Evolutionary conservation across 495 filamentous ascomycete species (phyloP).

Genomic region (Immersiella caudata): DNA sequence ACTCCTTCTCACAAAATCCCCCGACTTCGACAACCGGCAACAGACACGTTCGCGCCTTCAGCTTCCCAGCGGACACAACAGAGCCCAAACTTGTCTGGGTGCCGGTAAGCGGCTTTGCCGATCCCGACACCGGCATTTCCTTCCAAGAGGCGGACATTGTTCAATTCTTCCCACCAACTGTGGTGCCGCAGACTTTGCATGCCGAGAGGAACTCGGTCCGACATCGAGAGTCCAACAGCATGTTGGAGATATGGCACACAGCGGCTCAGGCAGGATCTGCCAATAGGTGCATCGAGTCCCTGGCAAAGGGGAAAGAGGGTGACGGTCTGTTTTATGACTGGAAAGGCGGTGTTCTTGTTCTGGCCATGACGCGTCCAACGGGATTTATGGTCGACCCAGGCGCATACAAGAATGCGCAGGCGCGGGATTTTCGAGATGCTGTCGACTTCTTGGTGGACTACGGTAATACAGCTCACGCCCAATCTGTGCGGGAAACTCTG

Average conservation of each 20-base stretch:
- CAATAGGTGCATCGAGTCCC: conserved; percentile 3
- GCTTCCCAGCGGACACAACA: background rate
- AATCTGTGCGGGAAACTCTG: background rate
- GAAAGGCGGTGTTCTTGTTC: conserved; percentile 11
- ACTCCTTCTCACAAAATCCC: background rate
- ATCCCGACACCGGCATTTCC: conserved; percentile 15
- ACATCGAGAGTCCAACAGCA: conserved; percentile 13
- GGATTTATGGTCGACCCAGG: conserved; percentile 22
- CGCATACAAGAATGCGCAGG: background rate
- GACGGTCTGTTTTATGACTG: conserved; percentile 7
- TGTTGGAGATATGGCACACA: conserved; percentile 19
- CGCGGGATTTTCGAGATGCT: conserved; percentile 12
- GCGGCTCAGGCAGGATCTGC: background rate
- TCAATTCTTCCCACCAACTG: background rate
- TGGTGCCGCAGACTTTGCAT: background rate
- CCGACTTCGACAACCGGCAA: background rate
- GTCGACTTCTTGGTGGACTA: conserved; percentile 18
- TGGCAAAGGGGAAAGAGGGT: background rate
- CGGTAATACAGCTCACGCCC: conserved; percentile 9
- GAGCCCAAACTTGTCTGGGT: conserved; percentile 12
- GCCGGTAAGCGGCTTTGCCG: conserved; percentile 12
- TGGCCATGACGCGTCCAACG: conserved; percentile 16
- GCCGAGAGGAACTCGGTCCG: conserved; percentile 9
- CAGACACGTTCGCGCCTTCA: background rate
- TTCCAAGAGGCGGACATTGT: conserved; percentile 17